Conservation (phyloP, 176 grass and related monocot genomes). For the Tillandsia fasciculata region DNA sequence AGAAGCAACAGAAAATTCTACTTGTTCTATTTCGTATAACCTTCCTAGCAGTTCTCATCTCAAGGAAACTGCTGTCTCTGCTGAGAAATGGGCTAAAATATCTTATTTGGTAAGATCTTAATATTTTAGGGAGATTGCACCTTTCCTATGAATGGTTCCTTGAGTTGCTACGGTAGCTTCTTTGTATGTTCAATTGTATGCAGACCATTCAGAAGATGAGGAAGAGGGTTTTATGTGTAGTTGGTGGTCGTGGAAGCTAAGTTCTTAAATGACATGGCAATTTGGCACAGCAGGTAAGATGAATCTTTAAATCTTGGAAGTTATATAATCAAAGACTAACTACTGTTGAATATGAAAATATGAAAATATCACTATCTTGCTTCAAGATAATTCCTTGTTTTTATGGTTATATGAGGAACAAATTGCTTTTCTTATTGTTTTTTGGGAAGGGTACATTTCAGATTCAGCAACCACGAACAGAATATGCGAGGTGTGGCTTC, state of each 20-base stretch:
- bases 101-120: constrained; percentile 49
- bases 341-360: too few relatives aligned
- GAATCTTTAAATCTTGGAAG: neutral
- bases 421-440: too few relatives aligned
- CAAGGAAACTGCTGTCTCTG: constrained; percentile 39
- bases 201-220: constrained; percentile 67
- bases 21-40: constrained; percentile 39
- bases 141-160: constrained; percentile 13
- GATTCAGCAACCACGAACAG: too few relatives aligned
- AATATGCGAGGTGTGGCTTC: too few relatives aligned
- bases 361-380: too few relatives aligned
- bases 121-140: constrained; percentile 2
- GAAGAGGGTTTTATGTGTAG: constrained; percentile 41
- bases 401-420: too few relatives aligned
- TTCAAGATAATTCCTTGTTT: too few relatives aligned
- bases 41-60: constrained; percentile 66
- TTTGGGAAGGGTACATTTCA: too few relatives aligned
- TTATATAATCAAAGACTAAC: too few relatives aligned
- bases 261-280: neutral
- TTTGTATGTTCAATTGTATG: constrained; percentile 9
- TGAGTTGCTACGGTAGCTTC: constrained; percentile 6
- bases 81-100: constrained; percentile 66
- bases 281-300: neutral
- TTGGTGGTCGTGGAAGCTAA: constrained; percentile 46
- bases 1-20: constrained; percentile 65